Evolutionary conservation across 129 eudicot genomes (phyloP).

Genomic region (Escallonia herrerae): DNA sequence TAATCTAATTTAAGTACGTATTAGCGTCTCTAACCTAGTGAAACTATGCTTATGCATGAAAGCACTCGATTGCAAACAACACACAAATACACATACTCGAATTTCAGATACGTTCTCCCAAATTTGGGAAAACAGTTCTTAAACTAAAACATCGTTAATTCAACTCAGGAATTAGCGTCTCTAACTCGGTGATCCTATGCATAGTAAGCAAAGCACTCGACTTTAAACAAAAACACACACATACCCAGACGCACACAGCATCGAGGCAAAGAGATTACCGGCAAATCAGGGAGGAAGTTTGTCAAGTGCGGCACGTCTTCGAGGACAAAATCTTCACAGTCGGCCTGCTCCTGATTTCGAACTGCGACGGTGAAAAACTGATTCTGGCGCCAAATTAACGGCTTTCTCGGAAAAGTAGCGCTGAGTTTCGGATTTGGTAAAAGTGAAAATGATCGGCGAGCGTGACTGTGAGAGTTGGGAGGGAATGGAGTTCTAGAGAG

Average conservation of each 20-base stretch:
- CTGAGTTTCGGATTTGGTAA: slow-evolving; percentile 5
- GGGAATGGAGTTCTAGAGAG: slow-evolving; percentile 15
- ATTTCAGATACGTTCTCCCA: not conserved
- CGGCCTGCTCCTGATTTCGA: slow-evolving; percentile 12
- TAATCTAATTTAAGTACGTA: too few species aligned
- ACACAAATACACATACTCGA: not conserved
- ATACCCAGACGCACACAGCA: not conserved
- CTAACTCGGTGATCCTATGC: not conserved
- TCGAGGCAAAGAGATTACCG: slow-evolving; percentile 27
- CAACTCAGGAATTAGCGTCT: not conserved
- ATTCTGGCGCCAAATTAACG: slow-evolving; percentile 11
- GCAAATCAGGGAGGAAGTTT: slow-evolving; percentile 71
- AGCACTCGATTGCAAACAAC: too few species aligned
- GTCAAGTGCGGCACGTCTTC: slow-evolving; percentile 94
- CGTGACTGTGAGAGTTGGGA: slow-evolving; percentile 15
- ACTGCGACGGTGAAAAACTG: slow-evolving; percentile 18
- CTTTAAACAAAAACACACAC: not conserved
- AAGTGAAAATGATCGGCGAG: slow-evolving; percentile 10
- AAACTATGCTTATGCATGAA: too few species aligned
- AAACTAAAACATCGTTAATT: not conserved
- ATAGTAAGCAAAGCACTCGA: not conserved
- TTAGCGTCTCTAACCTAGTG: too few species aligned
- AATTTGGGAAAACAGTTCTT: not conserved
- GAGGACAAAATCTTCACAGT: slow-evolving; percentile 45
- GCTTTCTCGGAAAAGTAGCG: slow-evolving; percentile 2